These are phyloP conservation scores for Metschnikowia lunata DNA, from an alignment of 805 yeast genomes.

Conservation along the genomic window DNA sequence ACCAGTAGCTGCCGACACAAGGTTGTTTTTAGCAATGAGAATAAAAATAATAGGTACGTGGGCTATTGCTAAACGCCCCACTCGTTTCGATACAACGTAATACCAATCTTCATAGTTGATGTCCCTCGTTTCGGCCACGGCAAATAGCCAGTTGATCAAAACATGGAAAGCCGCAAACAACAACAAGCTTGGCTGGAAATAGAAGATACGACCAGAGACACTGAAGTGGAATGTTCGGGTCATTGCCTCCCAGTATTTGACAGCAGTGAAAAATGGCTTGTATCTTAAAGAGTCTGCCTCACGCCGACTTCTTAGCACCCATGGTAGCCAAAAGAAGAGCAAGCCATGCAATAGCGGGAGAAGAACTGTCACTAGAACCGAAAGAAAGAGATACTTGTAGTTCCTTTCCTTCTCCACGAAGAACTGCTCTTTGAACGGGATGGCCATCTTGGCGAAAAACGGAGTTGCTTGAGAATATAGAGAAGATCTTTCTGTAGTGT, in stretches of 20 bases:
- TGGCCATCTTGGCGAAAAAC: conserved; percentile 13
- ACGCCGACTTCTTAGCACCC: conserved; percentile 25
- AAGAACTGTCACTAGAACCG: conserved; percentile 23
- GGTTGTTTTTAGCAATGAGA: conserved; percentile 37
- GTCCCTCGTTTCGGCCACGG: conserved; percentile 31
- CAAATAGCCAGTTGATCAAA: conserved; percentile 27
- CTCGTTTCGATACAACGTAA: conserved; percentile 41
- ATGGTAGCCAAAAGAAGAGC: conserved; percentile 41
- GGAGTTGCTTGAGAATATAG: too few species aligned
- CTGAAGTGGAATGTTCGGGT: conserved; percentile 25
- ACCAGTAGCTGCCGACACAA: conserved; percentile 38
- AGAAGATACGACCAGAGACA: conserved; percentile 17
- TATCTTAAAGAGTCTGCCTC: conserved; percentile 11
- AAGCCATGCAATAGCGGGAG: conserved; percentile 35
- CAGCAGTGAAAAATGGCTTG: conserved; percentile 22
- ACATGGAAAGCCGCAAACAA: conserved; percentile 25
- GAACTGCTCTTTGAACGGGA: conserved; percentile 36
- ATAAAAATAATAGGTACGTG: conserved; percentile 37
- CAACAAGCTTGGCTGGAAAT: conserved; percentile 41
- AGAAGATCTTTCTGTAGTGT: too few species aligned
- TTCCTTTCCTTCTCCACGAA: conserved; percentile 36
- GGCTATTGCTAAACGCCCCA: conserved; percentile 38
- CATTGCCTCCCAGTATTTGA: conserved; percentile 25
- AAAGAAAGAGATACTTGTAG: conserved; percentile 33
- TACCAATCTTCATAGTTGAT: conserved; percentile 34